Evolutionary conservation across 441 rosid species (phyloP), one percentile per base, ranked within the genome.

Genomic region (Viola pubescens): DNA sequence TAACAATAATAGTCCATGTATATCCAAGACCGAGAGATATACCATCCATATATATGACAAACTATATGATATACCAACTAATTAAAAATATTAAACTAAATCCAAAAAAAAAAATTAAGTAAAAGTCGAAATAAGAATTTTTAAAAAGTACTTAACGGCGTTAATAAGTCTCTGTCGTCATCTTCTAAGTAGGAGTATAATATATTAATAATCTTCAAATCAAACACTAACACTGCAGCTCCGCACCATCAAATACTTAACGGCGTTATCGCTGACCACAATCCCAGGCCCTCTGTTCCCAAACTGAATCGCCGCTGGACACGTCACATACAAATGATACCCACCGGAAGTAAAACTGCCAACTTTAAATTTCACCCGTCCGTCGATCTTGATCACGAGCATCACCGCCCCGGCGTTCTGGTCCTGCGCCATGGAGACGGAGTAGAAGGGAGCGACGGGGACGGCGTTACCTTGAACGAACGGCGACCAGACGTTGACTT

Each of bases 331-430:
- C 37, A 92, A 58, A 71, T 79, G 88, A 63, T 92, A 89, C 46
- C 55, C 68, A 0, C 86, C 86, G 0, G 94, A 65, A 9, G 72
- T 65, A 41, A 89, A 78, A 5, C 86, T 63, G 7, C 97, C 95
- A 39, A 84, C 85, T 53, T 89, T 91, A 81, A 85, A 91, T 59
- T 95, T 67, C 26, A 91, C 87, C 34, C 87, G 83, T 39, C 98
- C 98, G 47, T 87, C 91, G 48, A 79, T 69, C 74, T 78, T 82
- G 66, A 92, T 74, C 26, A 39, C 9, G 61, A 92, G 12, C 47
- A 14, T 6, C 26, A 87, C 58, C 3, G 3, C 7, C 1, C 95
- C 98, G 12, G 43, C 5, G 14, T 62, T 10, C 73, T 81, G 80
- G 61, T 92, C 91, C 19, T 75, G 54, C 0, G 7, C 3, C 44